Evolutionary conservation across 495 filamentous ascomycete genomes (phyloP), one percentile per base, ranked within the genome.

Genomic region (Annulohypoxylon bovei): DNA sequence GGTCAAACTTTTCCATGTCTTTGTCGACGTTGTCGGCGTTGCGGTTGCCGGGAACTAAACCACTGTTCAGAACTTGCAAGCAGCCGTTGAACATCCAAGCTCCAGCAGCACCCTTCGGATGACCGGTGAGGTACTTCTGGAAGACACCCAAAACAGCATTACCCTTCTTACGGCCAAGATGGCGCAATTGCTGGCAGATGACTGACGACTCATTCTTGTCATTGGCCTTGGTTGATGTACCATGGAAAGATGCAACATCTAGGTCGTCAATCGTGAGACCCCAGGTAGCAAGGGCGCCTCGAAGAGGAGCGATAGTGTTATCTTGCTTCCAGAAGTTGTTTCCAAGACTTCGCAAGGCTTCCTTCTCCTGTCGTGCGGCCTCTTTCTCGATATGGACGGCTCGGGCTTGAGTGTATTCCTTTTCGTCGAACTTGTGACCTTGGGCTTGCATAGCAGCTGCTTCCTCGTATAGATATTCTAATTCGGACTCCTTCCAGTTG

Each of bases 31-130:
- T 99, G 83, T 99, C 95, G 52, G 95, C 95, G 73, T 99, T 99
- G 69, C 94, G 89, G 83, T 99, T 99, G 54, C 95, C 95, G 6
- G 95, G 95, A 54, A 99, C 95, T 16, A 98, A 83, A 70, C 95
- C 95, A 47, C 86, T 90, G 81, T 98, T 96, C 71, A 99, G 84
- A 55, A 97, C 93, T 80, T 99, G 95, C 77, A 99, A 81, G 77
- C 92, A 93, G 67, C 95, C 95, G 83, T 99, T 99, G 86, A 98
- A 91, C 95, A 98, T 98, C 95, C 95, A 99, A 46, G 94, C 95
- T 80, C 95, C 95, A 53, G 95, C 95, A 75, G 95, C 95, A 89
- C 95, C 95, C 88, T 99, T 99, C 71, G 95, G 95, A 80, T 99
- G 95, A 73, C 95, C 95, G 14, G 95, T 99, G 39, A 99, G 89